Conservation (phyloP, 2,329 filamentous ascomycete genomes). For the Trematosphaeria pertusa region DNA sequence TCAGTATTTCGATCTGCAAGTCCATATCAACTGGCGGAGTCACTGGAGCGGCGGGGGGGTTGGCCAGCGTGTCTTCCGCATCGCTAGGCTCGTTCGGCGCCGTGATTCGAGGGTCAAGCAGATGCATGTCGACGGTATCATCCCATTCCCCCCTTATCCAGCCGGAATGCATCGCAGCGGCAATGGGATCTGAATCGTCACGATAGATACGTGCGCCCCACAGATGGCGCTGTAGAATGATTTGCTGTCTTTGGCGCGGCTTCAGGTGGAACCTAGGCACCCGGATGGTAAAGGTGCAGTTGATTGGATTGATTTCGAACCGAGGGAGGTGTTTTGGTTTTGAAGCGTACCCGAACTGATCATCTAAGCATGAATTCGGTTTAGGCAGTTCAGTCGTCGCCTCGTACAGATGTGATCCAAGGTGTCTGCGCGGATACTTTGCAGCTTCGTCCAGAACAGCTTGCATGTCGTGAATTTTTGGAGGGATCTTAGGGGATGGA, state of each 20-base stretch:
- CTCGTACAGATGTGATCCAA: slow-evolving; percentile 85
- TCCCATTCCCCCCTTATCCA: slow-evolving; percentile 91
- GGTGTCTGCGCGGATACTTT: slow-evolving; percentile 74
- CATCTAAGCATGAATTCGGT: slow-evolving; percentile 51
- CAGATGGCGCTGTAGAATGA: slow-evolving; percentile 78
- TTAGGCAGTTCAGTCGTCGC: slow-evolving; percentile 64
- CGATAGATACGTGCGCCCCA: slow-evolving; percentile 97
- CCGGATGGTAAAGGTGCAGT: slow-evolving; percentile 89
- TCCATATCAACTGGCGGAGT: slow-evolving; percentile 73
- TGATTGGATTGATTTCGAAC: slow-evolving; percentile 75
- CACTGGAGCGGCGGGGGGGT: slow-evolving; percentile 61
- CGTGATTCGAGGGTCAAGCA: slow-evolving; percentile 66
- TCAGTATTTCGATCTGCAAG: slow-evolving; percentile 83
- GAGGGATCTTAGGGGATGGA: slow-evolving; percentile 64
- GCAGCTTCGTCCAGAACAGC: slow-evolving; percentile 74
- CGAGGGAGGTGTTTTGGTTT: slow-evolving; percentile 76
- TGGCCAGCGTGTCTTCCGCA: slow-evolving; percentile 51
- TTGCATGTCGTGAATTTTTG: slow-evolving; percentile 62
- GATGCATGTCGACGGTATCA: slow-evolving; percentile 73
- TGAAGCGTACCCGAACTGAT: slow-evolving; percentile 64
- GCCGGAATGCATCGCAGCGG: slow-evolving; percentile 89
- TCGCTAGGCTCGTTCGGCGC: slow-evolving; percentile 52
- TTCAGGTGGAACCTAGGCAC: slow-evolving; percentile 81
- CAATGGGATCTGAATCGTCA: slow-evolving; percentile 92
- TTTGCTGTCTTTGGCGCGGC: slow-evolving; percentile 75